These are phyloP conservation scores for Theobroma grandiflorum DNA, from an alignment of 441 rosid species.

Conservation along the genomic window DNA sequence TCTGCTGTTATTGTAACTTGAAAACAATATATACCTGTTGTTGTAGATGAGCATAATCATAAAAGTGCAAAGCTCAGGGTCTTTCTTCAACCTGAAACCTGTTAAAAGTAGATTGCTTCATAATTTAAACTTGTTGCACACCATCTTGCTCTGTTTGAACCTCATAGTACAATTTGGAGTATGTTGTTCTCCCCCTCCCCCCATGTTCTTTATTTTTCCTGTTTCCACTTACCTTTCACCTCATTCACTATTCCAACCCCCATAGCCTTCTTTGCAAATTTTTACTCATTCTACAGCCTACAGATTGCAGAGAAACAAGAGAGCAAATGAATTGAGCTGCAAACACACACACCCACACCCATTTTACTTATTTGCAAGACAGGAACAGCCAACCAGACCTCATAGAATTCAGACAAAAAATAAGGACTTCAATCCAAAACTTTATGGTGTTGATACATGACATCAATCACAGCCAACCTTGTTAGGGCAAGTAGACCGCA, in stretches of 20 bases:
- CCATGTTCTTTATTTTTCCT: neutral
- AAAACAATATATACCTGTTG: neutral
- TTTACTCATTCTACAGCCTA: neutral
- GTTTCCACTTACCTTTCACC: neutral
- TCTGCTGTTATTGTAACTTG: neutral
- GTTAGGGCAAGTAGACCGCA: neutral
- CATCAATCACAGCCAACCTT: slow-evolving; percentile 2
- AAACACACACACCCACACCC: no score
- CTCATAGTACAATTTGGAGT: neutral
- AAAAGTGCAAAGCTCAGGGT: neutral
- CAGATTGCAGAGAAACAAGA: neutral
- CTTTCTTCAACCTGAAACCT: slow-evolving; percentile 21
- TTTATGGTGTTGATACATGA: neutral
- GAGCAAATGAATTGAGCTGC: neutral
- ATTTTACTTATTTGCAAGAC: no score
- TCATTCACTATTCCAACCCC: neutral
- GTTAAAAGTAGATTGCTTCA: slow-evolving; percentile 32
- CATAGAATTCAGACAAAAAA: no score
- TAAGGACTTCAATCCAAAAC: neutral
- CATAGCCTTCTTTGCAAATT: neutral
- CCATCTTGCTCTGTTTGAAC: neutral
- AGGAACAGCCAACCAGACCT: neutral
- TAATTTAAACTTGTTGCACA: slow-evolving; percentile 1
- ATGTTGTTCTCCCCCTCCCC: neutral
- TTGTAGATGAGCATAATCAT: neutral